phyloP scores from a whole-genome alignment of 805 yeast genomes.

The Cephaloascus albidus region DNA sequence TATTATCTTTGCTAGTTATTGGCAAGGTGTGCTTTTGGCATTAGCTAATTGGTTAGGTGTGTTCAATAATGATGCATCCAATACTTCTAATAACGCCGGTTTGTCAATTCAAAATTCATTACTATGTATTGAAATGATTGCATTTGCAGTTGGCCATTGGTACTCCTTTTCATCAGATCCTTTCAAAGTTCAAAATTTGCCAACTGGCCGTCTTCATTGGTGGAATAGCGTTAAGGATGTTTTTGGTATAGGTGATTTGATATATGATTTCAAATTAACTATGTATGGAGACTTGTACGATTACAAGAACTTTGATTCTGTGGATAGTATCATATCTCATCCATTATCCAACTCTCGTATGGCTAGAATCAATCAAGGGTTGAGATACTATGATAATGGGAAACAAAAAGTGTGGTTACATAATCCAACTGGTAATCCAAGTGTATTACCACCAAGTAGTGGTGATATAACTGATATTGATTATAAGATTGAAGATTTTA shows the following conservation, averaged over 20 bases:
- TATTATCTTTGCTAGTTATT: conserved; percentile 94
- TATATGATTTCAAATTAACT: conserved; percentile 69
- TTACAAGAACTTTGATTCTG: conserved; percentile 76
- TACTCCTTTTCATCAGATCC: conserved; percentile 72
- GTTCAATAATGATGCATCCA: conserved; percentile 22
- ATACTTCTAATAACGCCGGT: conserved; percentile 29
- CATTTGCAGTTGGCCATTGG: conserved; percentile 86
- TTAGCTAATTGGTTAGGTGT: conserved; percentile 39
- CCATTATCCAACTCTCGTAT: conserved; percentile 55
- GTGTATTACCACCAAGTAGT: conserved; percentile 12
- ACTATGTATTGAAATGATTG: conserved; percentile 75
- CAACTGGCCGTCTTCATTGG: conserved; percentile 58
- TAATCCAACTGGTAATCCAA: conserved; percentile 5
- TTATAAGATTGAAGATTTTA: conserved; percentile 22
- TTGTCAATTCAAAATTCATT: conserved; percentile 67
- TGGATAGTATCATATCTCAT: conserved; percentile 58
- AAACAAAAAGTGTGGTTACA: conserved; percentile 74
- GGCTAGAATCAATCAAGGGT: conserved; percentile 73
- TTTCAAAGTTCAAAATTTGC: conserved; percentile 50
- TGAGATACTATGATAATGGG: conserved; percentile 75
- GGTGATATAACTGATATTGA: conserved; percentile 9
- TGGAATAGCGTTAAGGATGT: conserved; percentile 66
- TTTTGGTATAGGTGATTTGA: conserved; percentile 66
- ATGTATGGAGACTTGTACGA: conserved; percentile 66
- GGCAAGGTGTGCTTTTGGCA: conserved; percentile 77